These are phyloP conservation scores for Fereydounia khargensis DNA, from an alignment of 1,284 basidiomycete genomes.

Conservation along the genomic window DNA sequence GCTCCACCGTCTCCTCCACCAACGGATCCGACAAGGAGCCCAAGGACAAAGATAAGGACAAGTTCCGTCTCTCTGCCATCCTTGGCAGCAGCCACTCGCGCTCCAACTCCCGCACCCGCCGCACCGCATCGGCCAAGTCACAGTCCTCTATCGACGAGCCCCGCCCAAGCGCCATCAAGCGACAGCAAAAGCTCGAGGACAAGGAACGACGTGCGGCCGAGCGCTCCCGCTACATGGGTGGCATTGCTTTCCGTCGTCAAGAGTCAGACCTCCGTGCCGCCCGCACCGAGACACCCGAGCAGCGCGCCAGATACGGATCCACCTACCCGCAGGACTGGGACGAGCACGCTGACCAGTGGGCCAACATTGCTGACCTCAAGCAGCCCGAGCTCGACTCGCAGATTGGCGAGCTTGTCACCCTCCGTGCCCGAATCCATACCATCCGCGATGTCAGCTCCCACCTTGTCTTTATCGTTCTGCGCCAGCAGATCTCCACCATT, in stretches of 20 bases:
- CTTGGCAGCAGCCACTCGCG: constrained; percentile 15
- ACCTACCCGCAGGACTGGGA: constrained; percentile 23
- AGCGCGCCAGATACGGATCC: constrained; percentile 40
- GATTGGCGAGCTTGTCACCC: constrained; percentile 25
- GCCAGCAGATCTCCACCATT: constrained; percentile 44
- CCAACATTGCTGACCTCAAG: constrained; percentile 17
- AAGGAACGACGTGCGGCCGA: constrained; percentile 34
- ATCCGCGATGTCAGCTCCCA: constrained; percentile 44
- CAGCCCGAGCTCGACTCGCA: constrained; percentile 22
- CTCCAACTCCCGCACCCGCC: constrained; percentile 2
- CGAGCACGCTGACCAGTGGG: constrained; percentile 17
- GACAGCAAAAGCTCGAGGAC: constrained; percentile 25
- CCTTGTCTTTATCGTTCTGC: constrained; percentile 49
- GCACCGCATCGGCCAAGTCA: constrained; percentile 11
- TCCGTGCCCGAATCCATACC: constrained; percentile 47
- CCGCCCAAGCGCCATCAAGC: constrained; percentile 25
- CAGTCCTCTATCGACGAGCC: constrained; percentile 26
- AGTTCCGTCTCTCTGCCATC: constrained; percentile 34
- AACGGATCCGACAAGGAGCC: constrained; percentile 12
- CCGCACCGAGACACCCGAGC: constrained; percentile 38
- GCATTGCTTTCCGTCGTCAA: constrained; percentile 22
- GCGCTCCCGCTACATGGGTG: constrained; percentile 13
- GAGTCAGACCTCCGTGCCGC: constrained; percentile 34
- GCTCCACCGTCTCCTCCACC: too few relatives aligned
- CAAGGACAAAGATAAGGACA: constrained; percentile 17